These are phyloP conservation scores for Monilinia laxa DNA, from an alignment of 2,329 filamentous ascomycete genomes.

Conservation along the genomic window DNA sequence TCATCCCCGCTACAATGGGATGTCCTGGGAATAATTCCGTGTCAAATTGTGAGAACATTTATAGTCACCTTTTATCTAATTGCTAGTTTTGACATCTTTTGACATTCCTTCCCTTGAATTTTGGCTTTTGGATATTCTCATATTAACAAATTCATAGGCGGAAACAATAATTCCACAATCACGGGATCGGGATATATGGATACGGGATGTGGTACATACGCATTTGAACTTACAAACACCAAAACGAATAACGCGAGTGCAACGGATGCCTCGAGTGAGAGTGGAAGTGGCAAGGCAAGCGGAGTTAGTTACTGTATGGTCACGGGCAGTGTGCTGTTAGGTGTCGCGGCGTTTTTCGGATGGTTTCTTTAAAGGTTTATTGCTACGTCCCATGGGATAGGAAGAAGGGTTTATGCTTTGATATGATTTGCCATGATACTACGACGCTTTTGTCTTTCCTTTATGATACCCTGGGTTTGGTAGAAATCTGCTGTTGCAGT, in stretches of 20 bases:
- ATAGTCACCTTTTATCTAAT: not conserved
- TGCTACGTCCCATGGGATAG: not conserved
- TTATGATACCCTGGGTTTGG: conserved; percentile 6
- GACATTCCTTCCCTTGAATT: not conserved
- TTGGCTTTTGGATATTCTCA: too few species aligned
- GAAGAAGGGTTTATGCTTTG: not conserved
- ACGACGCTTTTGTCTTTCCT: not conserved
- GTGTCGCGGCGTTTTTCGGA: conserved; percentile 9
- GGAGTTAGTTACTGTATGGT: conserved; percentile 13
- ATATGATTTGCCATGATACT: not conserved
- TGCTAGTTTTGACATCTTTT: not conserved
- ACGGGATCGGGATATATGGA: not conserved
- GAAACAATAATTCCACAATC: not conserved
- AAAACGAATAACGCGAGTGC: not conserved
- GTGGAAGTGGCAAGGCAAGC: conserved; percentile 5
- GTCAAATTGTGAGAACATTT: not conserved
- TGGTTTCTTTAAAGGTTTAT: conserved; percentile 1
- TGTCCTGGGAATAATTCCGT: not conserved
- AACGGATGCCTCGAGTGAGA: not conserved
- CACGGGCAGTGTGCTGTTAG: not conserved
- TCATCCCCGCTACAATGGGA: not conserved
- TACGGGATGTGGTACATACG: not conserved
- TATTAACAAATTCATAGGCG: not conserved
- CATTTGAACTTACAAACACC: not conserved
- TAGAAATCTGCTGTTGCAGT: not conserved